Evolutionary conservation across 73 alveolate genomes (phyloP).

Genomic region (Paramecium biaurelia): DNA sequence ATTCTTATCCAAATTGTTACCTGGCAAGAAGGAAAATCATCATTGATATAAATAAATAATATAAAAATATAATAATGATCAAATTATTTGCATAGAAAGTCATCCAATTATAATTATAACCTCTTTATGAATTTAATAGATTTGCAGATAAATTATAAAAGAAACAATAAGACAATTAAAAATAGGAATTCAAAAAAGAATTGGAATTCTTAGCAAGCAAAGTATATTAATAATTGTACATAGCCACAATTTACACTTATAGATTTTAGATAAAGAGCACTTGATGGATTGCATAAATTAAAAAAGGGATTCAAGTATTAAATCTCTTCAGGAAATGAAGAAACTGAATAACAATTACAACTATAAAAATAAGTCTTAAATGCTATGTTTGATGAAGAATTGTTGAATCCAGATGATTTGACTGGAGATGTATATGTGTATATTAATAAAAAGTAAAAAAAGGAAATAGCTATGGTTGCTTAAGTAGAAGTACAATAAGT

Average conservation of each 20-base stretch:
- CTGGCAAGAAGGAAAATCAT: slow-evolving; percentile 21
- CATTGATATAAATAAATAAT: slow-evolving; percentile 17
- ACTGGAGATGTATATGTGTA: background rate
- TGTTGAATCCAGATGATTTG: background rate
- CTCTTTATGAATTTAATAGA: background rate
- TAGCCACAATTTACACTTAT: slow-evolving; percentile 32
- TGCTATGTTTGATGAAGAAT: slow-evolving; percentile 54
- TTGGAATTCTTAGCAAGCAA: slow-evolving; percentile 10
- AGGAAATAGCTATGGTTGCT: slow-evolving; percentile 49
- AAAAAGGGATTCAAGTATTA: slow-evolving; percentile 33
- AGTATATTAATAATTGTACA: background rate
- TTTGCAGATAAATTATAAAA: slow-evolving; percentile 15
- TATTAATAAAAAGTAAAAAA: background rate
- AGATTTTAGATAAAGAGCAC: slow-evolving; percentile 44
- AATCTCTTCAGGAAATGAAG: slow-evolving; percentile 9
- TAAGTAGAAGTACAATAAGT: background rate
- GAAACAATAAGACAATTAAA: background rate
- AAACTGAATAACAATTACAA: background rate
- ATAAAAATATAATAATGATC: background rate
- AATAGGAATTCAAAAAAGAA: slow-evolving; percentile 2
- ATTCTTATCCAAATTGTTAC: background rate
- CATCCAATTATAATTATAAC: background rate
- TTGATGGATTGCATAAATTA: slow-evolving; percentile 26
- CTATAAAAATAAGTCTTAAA: background rate
- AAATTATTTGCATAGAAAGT: background rate